A percentile compares a stretch with the other conserved stretches of the same genome.
These are phyloP conservation scores for Saturnispora mendoncae DNA, from an alignment of 805 yeast species.

Conservation along the genomic window DNA sequence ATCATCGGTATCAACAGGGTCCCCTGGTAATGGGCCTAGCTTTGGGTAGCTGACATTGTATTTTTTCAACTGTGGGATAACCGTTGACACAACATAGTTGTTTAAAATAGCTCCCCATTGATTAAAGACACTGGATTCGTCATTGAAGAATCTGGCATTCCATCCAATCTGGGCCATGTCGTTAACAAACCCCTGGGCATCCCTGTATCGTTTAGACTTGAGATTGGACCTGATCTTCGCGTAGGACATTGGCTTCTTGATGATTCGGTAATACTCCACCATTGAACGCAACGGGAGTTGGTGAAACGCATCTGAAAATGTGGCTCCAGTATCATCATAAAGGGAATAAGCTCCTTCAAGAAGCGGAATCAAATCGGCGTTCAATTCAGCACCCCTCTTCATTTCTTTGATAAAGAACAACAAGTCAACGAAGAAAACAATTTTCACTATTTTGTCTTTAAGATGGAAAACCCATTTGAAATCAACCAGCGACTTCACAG, in stretches of 20 bases:
- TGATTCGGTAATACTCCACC: conserved; percentile 72
- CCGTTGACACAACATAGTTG: conserved; percentile 36
- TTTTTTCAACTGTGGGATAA: conserved; percentile 39
- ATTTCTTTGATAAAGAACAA: background rate
- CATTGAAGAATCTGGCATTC: conserved; percentile 84
- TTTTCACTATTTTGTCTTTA: too few species aligned
- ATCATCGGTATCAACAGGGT: conserved; percentile 8
- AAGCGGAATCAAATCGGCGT: conserved; percentile 2
- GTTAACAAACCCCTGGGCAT: conserved; percentile 58
- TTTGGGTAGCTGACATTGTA: conserved; percentile 45
- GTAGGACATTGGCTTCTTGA: conserved; percentile 74
- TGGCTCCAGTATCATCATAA: conserved; percentile 22
- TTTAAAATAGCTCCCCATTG: conserved; percentile 58
- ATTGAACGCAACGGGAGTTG: conserved; percentile 65
- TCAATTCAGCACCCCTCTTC: background rate
- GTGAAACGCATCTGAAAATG: conserved; percentile 41
- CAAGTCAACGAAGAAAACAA: background rate
- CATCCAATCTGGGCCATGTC: conserved; percentile 81
- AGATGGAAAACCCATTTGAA: conserved; percentile 5
- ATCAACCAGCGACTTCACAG: conserved; percentile 21
- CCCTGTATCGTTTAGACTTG: conserved; percentile 43
- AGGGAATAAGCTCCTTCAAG: conserved; percentile 21
- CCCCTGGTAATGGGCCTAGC: conserved; percentile 58
- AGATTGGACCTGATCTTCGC: conserved; percentile 58
- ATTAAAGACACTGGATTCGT: conserved; percentile 57